Evolutionary conservation across 1,139 yeast species (phyloP), one percentile per base, ranked within the genome.

Genomic region (Taphrina pruni): DNA sequence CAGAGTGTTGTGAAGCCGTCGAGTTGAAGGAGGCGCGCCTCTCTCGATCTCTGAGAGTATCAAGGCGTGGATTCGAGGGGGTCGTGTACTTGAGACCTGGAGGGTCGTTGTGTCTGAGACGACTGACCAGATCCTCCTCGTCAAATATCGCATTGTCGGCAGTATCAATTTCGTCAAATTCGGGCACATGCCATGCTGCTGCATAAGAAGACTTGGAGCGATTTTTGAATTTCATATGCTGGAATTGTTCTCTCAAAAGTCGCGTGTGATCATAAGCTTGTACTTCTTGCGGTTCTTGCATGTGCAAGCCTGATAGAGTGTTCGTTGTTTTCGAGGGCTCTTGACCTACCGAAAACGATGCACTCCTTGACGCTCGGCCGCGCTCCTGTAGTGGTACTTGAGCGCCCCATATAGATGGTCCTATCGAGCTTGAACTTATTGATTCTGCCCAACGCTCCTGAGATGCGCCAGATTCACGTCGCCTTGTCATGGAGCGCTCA

Each of bases 211-310:
- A 62, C 43, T 62, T 62, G 14, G 60, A 51, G 26, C 66, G 66
- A 38, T 62, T 62, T 32, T 62, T 62, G 66, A 62, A 62, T 21
- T 62, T 62, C 66, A 62, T 62, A 17, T 62, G 66, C 43, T 62
- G 66, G 26, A 62, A 62, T 36, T 62, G 66, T 21, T 62, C 66
- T 21, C 66, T 38, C 39, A 62, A 32, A 9, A 62, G 60, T 6
- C 66, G 50, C 45, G 66, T 62, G 32, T 43, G 52, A 43, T 62
- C 66, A 51, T 62, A 62, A 39, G 60, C 66, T 32, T 35, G 26
- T 8, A 14, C 43, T 8, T 21, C 39, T 14, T 58, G 54, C 6
- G 21, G 21, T 20, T 56, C 60, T 8, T 21, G 60, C 35, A 36
- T 41, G 50, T 17, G 26, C 11, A 26, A 43, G 36, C n/a, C 41